A percentile compares a stretch with the other conserved stretches of the same genome.
These are phyloP conservation scores for Dendryphion nanum DNA, from an alignment of 2,329 filamentous ascomycete genomes.

Conservation along the genomic window DNA sequence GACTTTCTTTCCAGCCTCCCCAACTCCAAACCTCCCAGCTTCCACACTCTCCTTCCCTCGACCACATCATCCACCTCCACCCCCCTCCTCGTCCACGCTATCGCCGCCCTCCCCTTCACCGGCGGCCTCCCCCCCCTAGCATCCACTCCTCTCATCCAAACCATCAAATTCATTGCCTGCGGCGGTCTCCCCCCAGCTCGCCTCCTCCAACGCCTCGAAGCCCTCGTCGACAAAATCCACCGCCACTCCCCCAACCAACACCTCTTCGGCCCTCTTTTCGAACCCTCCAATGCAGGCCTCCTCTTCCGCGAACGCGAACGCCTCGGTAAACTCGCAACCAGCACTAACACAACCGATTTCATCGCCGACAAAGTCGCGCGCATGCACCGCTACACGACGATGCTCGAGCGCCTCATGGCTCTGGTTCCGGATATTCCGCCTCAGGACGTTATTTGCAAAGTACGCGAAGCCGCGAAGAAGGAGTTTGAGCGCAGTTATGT, in stretches of 20 bases:
- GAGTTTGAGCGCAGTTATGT: slow-evolving; percentile 22
- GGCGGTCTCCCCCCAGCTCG: slow-evolving; percentile 24
- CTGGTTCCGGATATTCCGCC: slow-evolving; percentile 21
- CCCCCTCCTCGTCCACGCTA: slow-evolving; percentile 21
- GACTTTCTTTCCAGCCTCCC: slow-evolving; percentile 23
- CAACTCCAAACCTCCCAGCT: slow-evolving; percentile 14
- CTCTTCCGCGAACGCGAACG: slow-evolving; percentile 29
- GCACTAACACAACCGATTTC: slow-evolving; percentile 11
- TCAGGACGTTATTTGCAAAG: slow-evolving; percentile 15
- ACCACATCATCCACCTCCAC: slow-evolving; percentile 10
- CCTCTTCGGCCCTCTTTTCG: slow-evolving; percentile 29
- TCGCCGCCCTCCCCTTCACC: slow-evolving; percentile 26
- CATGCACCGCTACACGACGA: slow-evolving; percentile 26
- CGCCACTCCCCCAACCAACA: slow-evolving; percentile 21
- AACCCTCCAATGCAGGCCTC: slow-evolving; percentile 18
- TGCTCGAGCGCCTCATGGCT: slow-evolving; percentile 29
- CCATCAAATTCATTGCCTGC: slow-evolving; percentile 25
- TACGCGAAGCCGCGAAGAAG: slow-evolving; percentile 19
- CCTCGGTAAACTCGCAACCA: slow-evolving; percentile 21
- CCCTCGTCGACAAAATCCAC: slow-evolving; percentile 33
- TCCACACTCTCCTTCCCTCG: slow-evolving; percentile 18
- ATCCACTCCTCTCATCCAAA: slow-evolving; percentile 19
- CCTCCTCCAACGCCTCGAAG: slow-evolving; percentile 35
- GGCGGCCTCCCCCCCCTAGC: slow-evolving; percentile 28
- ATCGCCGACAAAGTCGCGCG: slow-evolving; percentile 26